Conservation (phyloP, 139 green algal genomes). For the Tetraselmis striata region DNA sequence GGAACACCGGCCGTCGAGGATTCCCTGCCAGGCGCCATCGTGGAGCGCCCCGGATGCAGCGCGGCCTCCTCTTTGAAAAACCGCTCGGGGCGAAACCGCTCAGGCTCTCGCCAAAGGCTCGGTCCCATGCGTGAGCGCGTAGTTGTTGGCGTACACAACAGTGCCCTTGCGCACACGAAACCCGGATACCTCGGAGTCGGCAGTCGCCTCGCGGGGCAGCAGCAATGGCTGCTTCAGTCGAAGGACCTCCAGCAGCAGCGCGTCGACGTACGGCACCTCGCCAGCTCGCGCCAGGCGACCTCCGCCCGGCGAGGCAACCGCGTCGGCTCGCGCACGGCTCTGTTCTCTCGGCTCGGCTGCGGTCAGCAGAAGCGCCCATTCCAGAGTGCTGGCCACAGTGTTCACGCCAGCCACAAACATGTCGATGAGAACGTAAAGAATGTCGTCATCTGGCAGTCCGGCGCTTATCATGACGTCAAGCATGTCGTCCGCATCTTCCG, state of each 20-base stretch:
- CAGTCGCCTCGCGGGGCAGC: neutral
- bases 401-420: neutral
- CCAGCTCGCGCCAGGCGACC: neutral
- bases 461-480: neutral
- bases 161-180: neutral
- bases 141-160: neutral
- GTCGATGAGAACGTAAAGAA: neutral
- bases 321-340: neutral
- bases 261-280: neutral
- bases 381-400: neutral
- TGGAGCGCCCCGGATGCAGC: neutral
- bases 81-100: neutral
- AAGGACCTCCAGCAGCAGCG: neutral
- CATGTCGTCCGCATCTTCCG: too few species aligned
- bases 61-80: neutral
- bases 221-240: neutral
- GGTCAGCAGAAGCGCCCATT: neutral
- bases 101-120: neutral
- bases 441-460: neutral
- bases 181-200: neutral
- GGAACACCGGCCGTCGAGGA: too few species aligned
- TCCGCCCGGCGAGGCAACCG: neutral
- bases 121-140: neutral
- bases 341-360: neutral
- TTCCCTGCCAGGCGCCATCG: too few species aligned